phyloP scores from a whole-genome alignment of 306 rosid species.

The Malus sieversii region DNA sequence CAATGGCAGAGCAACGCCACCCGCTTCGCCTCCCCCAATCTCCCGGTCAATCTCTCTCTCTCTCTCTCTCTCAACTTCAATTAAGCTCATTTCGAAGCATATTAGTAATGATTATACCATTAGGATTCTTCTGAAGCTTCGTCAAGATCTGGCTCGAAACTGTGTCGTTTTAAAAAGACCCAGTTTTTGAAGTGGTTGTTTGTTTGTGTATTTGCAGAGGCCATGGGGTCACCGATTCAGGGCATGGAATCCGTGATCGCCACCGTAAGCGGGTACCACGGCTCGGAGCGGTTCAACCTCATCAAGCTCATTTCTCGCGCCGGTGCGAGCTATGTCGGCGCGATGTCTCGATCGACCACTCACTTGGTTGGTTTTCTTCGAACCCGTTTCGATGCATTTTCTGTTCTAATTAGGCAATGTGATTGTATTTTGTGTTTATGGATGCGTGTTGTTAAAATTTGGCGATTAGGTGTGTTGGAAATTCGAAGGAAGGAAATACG shows the following conservation, averaged over 20 bases:
- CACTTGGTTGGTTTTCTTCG: constrained; percentile 52
- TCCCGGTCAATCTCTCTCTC: constrained; percentile 9
- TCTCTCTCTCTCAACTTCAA: background rate
- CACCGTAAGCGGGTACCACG: constrained; percentile 76
- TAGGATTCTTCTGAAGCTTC: background rate
- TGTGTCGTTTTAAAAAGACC: background rate
- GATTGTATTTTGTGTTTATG: constrained; percentile 1
- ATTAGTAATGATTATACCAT: background rate
- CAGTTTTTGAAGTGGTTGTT: background rate
- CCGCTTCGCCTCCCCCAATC: constrained; percentile 12
- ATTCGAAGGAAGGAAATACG: constrained; percentile 60
- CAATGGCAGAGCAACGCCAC: constrained; percentile 16
- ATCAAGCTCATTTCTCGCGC: constrained; percentile 57
- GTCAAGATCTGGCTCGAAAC: background rate
- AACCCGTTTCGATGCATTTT: background rate
- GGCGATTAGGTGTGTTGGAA: constrained; percentile 63
- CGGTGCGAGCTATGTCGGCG: constrained; percentile 71
- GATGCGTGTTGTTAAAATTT: background rate
- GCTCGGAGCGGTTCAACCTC: constrained; percentile 55
- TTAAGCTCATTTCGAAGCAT: background rate
- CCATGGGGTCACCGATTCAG: constrained; percentile 24
- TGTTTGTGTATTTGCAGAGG: constrained; percentile 4
- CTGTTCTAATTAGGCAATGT: background rate
- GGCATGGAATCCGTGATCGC: constrained; percentile 82
- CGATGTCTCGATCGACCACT: constrained; percentile 61